Percentiles rank a stretch among this genome's conserved stretches.
Conservation (phyloP, 495 filamentous ascomycete genomes). For the Penicillium pancosmium region DNA sequence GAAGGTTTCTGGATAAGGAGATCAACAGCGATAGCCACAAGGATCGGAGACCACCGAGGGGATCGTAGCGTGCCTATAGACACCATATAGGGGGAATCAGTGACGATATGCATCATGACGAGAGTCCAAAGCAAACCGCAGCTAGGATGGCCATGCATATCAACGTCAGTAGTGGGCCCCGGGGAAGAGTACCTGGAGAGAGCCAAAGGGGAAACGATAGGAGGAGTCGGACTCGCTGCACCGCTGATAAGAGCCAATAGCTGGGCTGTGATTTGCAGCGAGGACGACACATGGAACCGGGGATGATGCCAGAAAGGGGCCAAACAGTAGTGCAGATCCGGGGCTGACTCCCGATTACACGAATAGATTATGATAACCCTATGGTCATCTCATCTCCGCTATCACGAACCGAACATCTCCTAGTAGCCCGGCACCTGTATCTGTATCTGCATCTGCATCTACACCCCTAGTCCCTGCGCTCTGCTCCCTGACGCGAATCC, state of each 20-base stretch:
- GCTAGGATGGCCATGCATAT: background rate
- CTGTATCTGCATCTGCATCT: background rate
- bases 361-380: background rate
- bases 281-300: background rate
- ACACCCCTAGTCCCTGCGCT: background rate
- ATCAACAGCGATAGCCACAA: background rate
- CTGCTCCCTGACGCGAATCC: background rate
- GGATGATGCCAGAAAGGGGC: background rate
- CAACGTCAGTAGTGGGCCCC: background rate
- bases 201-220: background rate
- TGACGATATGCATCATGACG: background rate
- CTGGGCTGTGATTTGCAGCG: background rate
- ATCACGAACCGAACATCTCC: background rate
- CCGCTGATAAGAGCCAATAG: conserved; percentile 7
- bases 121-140: background rate
- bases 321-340: conserved; percentile 8
- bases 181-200: background rate
- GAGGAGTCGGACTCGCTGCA: background rate
- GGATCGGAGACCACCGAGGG: background rate
- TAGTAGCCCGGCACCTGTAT: background rate
- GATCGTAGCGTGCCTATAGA: conserved; percentile 4
- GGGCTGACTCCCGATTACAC: conserved; percentile 17
- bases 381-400: conserved; percentile 26
- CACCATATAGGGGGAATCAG: background rate
- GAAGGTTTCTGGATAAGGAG: background rate